Evolutionary conservation across 495 filamentous ascomycete genomes (phyloP).

Genomic region (Aspergillus conjunctus): DNA sequence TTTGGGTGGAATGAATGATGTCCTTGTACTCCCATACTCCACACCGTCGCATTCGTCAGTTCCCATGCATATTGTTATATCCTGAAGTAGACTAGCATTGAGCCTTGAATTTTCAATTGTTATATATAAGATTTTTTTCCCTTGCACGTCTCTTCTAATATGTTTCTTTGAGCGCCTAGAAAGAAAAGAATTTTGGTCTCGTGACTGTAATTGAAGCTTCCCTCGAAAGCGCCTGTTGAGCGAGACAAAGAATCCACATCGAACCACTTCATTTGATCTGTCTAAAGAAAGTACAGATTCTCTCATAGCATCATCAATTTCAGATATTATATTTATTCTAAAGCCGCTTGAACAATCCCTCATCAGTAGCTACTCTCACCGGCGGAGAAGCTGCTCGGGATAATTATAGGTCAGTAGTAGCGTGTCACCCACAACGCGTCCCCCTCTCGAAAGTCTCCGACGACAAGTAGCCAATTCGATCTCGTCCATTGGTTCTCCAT

Average conservation of each 20-base stretch:
- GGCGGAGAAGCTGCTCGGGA: slow-evolving; percentile 3
- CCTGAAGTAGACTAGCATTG: slow-evolving; percentile 1
- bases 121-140: not conserved
- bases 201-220: not conserved
- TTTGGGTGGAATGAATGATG: not conserved
- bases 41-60: not conserved
- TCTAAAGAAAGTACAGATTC: too few species aligned
- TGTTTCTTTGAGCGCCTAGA: too few species aligned
- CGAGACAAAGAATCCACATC: not conserved
- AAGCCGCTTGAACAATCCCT: too few species aligned
- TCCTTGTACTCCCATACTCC: not conserved
- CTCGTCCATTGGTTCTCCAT: not conserved
- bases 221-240: not conserved
- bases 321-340: too few species aligned
- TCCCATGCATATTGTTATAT: not conserved
- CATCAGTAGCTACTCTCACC: too few species aligned
- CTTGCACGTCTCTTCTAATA: not conserved
- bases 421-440: slow-evolving; percentile 9
- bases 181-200: not conserved
- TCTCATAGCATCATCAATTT: too few species aligned
- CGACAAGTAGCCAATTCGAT: not conserved
- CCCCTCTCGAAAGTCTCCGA: not conserved
- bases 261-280: not conserved
- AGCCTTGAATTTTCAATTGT: not conserved
- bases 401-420: not conserved